Evolutionary conservation across 208 protist genomes (phyloP).

Genomic region (Phytomonas francai): DNA sequence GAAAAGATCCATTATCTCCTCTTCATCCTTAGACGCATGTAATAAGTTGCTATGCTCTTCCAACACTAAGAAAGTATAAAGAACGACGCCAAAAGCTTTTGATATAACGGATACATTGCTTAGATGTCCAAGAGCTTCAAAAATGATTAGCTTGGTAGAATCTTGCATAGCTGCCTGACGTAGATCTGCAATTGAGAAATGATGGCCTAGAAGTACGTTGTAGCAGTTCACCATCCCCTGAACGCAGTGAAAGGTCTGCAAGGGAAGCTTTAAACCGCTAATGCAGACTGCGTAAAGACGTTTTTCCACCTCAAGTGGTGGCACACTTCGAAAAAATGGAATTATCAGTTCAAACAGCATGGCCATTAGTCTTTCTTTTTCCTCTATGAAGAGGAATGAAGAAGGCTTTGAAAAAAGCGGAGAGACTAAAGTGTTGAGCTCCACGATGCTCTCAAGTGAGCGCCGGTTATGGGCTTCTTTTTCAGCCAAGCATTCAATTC

Average conservation of each 20-base stretch:
- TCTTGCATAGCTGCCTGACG: constrained; percentile 8
- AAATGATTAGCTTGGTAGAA: constrained; percentile 32
- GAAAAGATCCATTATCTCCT: constrained; percentile 10
- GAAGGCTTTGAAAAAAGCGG: constrained; percentile 20
- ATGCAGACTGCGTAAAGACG: constrained; percentile 59
- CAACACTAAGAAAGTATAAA: constrained; percentile 45
- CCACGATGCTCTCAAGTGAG: constrained; percentile 17
- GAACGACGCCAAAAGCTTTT: constrained; percentile 42
- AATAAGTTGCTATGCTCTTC: constrained; percentile 19
- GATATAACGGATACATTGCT: constrained; percentile 42
- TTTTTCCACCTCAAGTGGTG: constrained; percentile 22
- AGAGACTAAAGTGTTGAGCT: constrained; percentile 24
- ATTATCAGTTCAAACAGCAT: constrained; percentile 38
- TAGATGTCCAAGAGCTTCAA: constrained; percentile 40
- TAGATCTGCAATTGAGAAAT: constrained; percentile 20
- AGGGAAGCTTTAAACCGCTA: constrained; percentile 73
- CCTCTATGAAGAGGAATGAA: not conserved
- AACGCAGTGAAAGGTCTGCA: constrained; percentile 35
- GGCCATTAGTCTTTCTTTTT: not conserved
- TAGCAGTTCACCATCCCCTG: constrained; percentile 62
- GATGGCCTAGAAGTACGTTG: constrained; percentile 26
- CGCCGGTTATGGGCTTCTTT: constrained; percentile 5
- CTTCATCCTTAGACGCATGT: not conserved
- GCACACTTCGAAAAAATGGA: constrained; percentile 33
- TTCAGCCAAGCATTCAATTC: constrained; percentile 25